phyloP scores from a whole-genome alignment of 2,329 filamentous ascomycete species.

The Cyclaneusma minus region DNA sequence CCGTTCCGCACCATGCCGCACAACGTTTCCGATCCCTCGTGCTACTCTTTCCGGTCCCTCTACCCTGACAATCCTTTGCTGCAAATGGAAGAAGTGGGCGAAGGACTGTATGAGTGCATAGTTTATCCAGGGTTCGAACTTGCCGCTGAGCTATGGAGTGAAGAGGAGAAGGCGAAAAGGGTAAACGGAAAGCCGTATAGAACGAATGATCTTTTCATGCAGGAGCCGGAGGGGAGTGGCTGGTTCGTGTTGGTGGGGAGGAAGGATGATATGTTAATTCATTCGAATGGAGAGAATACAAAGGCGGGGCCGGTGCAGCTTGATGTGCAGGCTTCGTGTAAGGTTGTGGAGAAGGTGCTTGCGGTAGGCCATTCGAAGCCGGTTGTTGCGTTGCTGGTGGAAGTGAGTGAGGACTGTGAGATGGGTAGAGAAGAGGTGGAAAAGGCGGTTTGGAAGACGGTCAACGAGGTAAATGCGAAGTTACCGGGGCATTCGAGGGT shows the following conservation, averaged over 20 bases:
- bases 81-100: slow-evolving; percentile 16
- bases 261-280: slow-evolving; percentile 18
- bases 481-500: slow-evolving; percentile 13
- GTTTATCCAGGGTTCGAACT: slow-evolving; percentile 17
- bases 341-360: slow-evolving; percentile 12
- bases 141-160: slow-evolving; percentile 18
- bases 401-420: slow-evolving; percentile 11
- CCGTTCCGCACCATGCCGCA: slow-evolving; percentile 17
- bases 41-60: slow-evolving; percentile 15
- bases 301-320: slow-evolving; percentile 14
- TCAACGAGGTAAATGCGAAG: slow-evolving; percentile 10
- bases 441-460: slow-evolving; percentile 9
- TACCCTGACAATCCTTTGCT: slow-evolving; percentile 14
- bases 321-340: slow-evolving; percentile 13
- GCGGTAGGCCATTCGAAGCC: slow-evolving; percentile 14
- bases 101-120: slow-evolving; percentile 16
- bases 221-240: slow-evolving; percentile 16
- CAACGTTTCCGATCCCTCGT: slow-evolving; percentile 12
- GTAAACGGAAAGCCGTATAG: too few relatives aligned
- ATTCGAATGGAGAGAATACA: slow-evolving; percentile 19
- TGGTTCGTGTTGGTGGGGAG: slow-evolving; percentile 16
- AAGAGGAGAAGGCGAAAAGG: too few relatives aligned
- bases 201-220: slow-evolving; percentile 18
- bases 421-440: slow-evolving; percentile 3
- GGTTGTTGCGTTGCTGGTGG: slow-evolving; percentile 12